Conservation (phyloP, 306 rosid species). For the Medicago truncatula region DNA sequence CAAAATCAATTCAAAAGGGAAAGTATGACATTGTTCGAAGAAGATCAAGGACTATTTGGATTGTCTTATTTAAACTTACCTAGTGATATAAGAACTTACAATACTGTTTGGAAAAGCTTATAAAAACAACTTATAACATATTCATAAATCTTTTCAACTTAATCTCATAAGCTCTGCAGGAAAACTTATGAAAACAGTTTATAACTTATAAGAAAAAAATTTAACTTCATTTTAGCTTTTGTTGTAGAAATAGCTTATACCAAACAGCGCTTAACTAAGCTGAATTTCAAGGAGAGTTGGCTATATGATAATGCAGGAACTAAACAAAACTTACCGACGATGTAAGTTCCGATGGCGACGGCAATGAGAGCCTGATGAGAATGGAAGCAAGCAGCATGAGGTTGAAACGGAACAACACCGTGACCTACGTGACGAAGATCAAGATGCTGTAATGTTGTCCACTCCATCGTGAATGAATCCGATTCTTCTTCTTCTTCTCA, state of each 20-base stretch:
- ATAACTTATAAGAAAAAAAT: too few relatives aligned
- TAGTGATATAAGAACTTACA: background rate
- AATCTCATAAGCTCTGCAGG: background rate
- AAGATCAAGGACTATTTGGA: background rate
- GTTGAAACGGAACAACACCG: slow-evolving; percentile 70
- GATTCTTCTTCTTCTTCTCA: background rate
- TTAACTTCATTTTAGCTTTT: too few relatives aligned
- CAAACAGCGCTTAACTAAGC: too few relatives aligned
- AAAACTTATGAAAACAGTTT: background rate
- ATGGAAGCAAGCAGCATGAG: slow-evolving; percentile 91
- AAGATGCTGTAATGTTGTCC: slow-evolving; percentile 98
- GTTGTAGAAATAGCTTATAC: too few relatives aligned
- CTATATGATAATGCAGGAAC: slow-evolving; percentile 5
- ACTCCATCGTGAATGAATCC: slow-evolving; percentile 70
- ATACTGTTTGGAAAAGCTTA: background rate
- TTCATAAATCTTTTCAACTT: too few relatives aligned
- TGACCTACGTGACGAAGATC: slow-evolving; percentile 92
- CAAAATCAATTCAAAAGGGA: slow-evolving; percentile 24
- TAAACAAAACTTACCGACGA: slow-evolving; percentile 63
- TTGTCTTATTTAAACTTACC: background rate
- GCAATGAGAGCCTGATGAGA: slow-evolving; percentile 92
- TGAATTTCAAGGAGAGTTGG: background rate
- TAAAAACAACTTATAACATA: too few relatives aligned
- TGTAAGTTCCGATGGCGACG: slow-evolving; percentile 89
- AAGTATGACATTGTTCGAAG: background rate